Evolutionary conservation across 2,329 filamentous ascomycete genomes (phyloP), one percentile per base, ranked within the genome.

Genomic region (Eutypella sp.): DNA sequence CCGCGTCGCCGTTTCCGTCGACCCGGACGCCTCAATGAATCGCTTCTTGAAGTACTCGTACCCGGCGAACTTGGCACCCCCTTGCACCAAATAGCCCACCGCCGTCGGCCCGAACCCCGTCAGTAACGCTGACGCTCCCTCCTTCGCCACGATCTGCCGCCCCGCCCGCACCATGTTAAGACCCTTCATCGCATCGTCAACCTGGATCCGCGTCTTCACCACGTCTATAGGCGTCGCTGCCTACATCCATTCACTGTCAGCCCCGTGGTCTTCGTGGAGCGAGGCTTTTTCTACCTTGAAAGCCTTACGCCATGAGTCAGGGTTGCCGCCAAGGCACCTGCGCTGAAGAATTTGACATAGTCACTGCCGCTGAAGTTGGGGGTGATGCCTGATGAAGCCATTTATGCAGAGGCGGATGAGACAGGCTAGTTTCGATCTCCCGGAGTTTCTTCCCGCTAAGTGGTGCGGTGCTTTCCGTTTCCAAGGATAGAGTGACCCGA

Each of bases 11-110:
- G 58, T 63, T 23, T 74, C 71, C 25, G 69, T 69, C 0, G 72
- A 73, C 38, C 73, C 89, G 49, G 87, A 71, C 47, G 80, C 59
- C 67, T 84, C 79, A 69, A 95, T 90, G 66, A 80, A 84, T 68
- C 86, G 81, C 73, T 92, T 86, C 80, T 95, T 95, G 85, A 95
- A 95, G 77, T 89, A 88, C 72, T 95, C 89, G 72, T 95, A 95
- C 61, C 89, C 89, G 61, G 87, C 87, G 70, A 95, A 95, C 75
- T 95, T 95, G 77, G 86, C 85, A 57, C 88, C 88, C 64, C 89
- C 89, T 72, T 95, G 89, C 47, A 93, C 83, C 71, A 93, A 87
- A 73, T 95, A 95, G 64, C 89, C 89, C 45, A 89, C 87, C 49
- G 85, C 85, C 50, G 89, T 95, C 52, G 89, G 89, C 50, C 89